phyloP scores from a whole-genome alignment of 2,329 filamentous ascomycete species.

The Camptophora hylomeconis region DNA sequence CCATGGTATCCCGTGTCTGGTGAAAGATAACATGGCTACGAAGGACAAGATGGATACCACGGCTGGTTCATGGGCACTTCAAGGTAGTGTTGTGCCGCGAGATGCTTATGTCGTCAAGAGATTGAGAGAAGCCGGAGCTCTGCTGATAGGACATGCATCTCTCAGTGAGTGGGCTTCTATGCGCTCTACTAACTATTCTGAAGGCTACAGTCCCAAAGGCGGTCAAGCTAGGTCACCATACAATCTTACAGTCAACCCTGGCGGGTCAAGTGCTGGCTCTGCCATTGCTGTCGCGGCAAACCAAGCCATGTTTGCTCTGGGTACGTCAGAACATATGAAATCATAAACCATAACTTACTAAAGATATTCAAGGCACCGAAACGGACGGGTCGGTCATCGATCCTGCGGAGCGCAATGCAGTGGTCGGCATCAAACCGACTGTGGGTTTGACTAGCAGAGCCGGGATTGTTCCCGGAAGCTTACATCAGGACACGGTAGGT shows the following conservation, averaged over 20 bases:
- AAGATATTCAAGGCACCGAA: slow-evolving; percentile 59
- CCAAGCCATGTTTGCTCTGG: slow-evolving; percentile 22
- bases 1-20: slow-evolving; percentile 62
- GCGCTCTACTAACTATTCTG: slow-evolving; percentile 53
- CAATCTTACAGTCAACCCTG: slow-evolving; percentile 55
- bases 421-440: slow-evolving; percentile 66
- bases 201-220: slow-evolving; percentile 52
- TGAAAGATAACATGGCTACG: slow-evolving; percentile 61
- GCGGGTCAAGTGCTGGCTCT: slow-evolving; percentile 55
- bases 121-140: slow-evolving; percentile 51
- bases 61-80: slow-evolving; percentile 53
- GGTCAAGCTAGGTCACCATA: slow-evolving; percentile 55
- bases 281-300: slow-evolving; percentile 53
- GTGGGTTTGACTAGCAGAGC: slow-evolving; percentile 56
- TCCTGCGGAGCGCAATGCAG: slow-evolving; percentile 53
- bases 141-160: slow-evolving; percentile 58
- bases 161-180: slow-evolving; percentile 65
- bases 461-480: slow-evolving; percentile 51
- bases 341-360: no score
- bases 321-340: no score
- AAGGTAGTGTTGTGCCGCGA: slow-evolving; percentile 53
- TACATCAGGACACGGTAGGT: slow-evolving; percentile 58
- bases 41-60: slow-evolving; percentile 63
- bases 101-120: slow-evolving; percentile 52
- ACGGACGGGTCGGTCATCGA: slow-evolving; percentile 62